Evolutionary conservation across 371 early-diverging fungal genomes (phyloP), one percentile per base, ranked within the genome.

Genomic region (Apophysomyces ossiformis): DNA sequence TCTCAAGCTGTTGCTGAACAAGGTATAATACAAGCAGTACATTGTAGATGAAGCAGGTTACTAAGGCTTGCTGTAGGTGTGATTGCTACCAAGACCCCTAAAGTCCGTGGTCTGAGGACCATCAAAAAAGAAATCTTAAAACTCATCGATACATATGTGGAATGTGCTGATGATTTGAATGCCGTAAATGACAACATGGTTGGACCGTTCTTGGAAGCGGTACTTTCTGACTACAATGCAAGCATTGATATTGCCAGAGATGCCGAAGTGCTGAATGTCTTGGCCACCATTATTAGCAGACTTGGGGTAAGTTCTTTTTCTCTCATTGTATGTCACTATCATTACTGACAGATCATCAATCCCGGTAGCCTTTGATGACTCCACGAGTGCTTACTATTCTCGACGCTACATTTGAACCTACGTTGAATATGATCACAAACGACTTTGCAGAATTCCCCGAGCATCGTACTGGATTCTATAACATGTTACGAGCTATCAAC

Each of bases 361-460:
- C 32, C 0, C 57, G 57, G 2, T 63, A 92, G 92, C 62, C 79
- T 0, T 74, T 91, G 61, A 87, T 97, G 81, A 89, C 90, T 8
- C 92, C 93, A 64, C 87, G 91, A 68, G 85, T 99, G 46, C 89
- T 90, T 6, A 71, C 83, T 43, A 93, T 99, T 60, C 84, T 99
- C 65, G 95, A 96, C 68, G 89, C 93, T 4, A 93, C 98, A 21
- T 97, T 99, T 69, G 94, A 93, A 73, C 93, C 93, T 69, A 99
- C 99, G 0, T 79, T 99, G 74, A 92, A 90, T 76, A 98, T 98
- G 98, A 98, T 99, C 73, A 97, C 95, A 81, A 95, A 95, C 78
- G 96, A 99, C 78, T 96, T 98, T 81, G 85, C 94, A 18, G 98
- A 97, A 71, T 97, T 89, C 77, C 99, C 99, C 15, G 99, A 99